Conservation (phyloP, 805 yeast genomes). For the Kuraishia piskuri region DNA sequence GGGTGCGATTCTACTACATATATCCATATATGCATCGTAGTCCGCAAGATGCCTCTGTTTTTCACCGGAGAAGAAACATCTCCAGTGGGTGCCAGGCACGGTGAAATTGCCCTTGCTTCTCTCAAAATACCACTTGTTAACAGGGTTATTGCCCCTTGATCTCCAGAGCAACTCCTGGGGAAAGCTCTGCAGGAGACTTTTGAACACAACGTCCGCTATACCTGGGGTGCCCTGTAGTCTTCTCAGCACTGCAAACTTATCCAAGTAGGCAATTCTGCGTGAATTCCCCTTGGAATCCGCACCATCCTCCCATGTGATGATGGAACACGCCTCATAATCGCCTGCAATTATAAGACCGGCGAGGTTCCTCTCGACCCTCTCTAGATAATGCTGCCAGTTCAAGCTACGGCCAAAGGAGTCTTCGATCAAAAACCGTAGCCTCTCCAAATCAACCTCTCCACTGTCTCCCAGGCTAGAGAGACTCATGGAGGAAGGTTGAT, state of each 20-base stretch:
- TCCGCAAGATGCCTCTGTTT: conserved; percentile 22
- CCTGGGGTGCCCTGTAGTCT: conserved; percentile 86
- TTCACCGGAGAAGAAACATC: conserved; percentile 33
- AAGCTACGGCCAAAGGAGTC: conserved; percentile 69
- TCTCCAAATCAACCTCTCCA: conserved; percentile 40
- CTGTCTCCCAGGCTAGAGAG: conserved; percentile 27
- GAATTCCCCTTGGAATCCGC: conserved; percentile 11
- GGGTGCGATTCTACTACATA: conserved; percentile 52
- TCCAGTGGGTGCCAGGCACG: conserved; percentile 28
- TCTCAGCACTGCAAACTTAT: conserved; percentile 86
- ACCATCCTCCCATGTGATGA: conserved; percentile 69
- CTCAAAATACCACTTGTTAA: conserved; percentile 96
- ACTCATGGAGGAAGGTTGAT: conserved; percentile 28
- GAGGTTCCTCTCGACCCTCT: conserved; percentile 53
- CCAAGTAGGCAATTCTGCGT: conserved; percentile 63
- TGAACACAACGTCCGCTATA: conserved; percentile 88
- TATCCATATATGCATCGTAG: conserved; percentile 37
- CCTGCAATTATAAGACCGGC: conserved; percentile 84
- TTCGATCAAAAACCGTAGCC: conserved; percentile 56
- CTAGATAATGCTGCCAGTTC: conserved; percentile 57
- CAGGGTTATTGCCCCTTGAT: conserved; percentile 79
- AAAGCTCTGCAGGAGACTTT: conserved; percentile 59
- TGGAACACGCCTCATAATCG: conserved; percentile 92
- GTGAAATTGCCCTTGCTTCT: conserved; percentile 66
- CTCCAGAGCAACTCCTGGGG: conserved; percentile 83